Conservation (phyloP, 140 eudicot species). For the Senecio squalidus region DNA sequence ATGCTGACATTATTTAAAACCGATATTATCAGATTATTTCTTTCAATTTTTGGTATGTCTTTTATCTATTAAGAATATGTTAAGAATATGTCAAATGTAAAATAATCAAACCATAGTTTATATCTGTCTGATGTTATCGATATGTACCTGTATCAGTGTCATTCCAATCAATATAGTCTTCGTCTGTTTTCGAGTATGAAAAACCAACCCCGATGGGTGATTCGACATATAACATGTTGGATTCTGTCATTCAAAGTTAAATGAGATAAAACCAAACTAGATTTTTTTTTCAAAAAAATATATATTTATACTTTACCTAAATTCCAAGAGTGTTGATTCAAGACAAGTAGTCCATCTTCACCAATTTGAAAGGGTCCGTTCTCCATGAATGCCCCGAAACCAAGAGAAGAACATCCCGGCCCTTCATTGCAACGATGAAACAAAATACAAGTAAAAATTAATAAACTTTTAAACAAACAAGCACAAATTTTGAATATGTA, state of each 20-base stretch:
- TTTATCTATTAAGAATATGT: too few species aligned
- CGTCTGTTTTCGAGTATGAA: constrained; percentile 42
- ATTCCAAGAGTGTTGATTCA: constrained; percentile 41
- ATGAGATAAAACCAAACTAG: not conserved
- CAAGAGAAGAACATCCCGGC: constrained; percentile 54
- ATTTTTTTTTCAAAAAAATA: not conserved
- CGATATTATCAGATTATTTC: too few species aligned
- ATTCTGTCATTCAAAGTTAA: constrained; percentile 26
- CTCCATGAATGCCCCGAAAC: constrained; percentile 52
- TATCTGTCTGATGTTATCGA: not conserved
- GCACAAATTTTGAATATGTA: too few species aligned
- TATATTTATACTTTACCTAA: constrained; percentile 25
- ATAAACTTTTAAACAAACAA: too few species aligned
- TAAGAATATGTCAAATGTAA: too few species aligned
- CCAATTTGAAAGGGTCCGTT: constrained; percentile 47
- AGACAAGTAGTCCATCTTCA: constrained; percentile 29
- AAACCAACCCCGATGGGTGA: constrained; percentile 70
- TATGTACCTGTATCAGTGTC: constrained; percentile 45
- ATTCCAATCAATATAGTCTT: constrained; percentile 41
- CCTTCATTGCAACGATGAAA: constrained; percentile 17
- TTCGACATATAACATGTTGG: constrained; percentile 61
- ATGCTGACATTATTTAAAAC: constrained; percentile 20
- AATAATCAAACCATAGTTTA: too few species aligned
- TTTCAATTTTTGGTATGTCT: too few species aligned
- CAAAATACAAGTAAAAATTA: not conserved